Evolutionary conservation across 257 asterid species (phyloP).

Genomic region (Anisodus acutangulus): DNA sequence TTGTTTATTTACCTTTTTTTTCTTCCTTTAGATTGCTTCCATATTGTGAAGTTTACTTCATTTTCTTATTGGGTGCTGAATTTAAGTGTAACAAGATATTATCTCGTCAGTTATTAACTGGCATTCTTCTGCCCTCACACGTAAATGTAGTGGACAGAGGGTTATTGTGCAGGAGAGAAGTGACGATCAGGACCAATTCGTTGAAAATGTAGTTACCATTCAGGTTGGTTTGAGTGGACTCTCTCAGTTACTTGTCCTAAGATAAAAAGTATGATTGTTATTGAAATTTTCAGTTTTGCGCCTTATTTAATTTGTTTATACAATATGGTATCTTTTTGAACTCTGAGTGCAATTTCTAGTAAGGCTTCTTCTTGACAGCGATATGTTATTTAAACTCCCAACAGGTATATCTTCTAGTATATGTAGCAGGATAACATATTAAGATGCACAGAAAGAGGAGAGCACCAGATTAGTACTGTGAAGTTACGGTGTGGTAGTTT

Average conservation of each 20-base stretch:
- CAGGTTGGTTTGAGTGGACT: slow-evolving; percentile 53
- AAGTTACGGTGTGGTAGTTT: not conserved
- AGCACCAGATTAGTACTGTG: not conserved
- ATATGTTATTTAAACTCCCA: not conserved
- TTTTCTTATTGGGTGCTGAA: not conserved
- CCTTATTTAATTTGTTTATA: not conserved
- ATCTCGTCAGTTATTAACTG: not conserved
- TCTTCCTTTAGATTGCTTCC: slow-evolving; percentile 3
- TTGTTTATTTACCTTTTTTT: not conserved
- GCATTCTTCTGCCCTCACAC: slow-evolving; percentile 37
- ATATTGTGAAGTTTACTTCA: not conserved
- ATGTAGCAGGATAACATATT: not conserved
- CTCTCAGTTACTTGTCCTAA: not conserved
- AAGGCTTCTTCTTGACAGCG: not conserved
- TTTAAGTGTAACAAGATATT: not conserved
- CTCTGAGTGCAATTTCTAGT: not conserved
- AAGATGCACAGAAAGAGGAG: not conserved
- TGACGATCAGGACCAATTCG: slow-evolving; percentile 52
- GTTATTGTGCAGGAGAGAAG: slow-evolving; percentile 69
- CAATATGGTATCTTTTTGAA: not conserved
- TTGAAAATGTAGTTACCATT: slow-evolving; percentile 72
- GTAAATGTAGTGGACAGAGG: slow-evolving; percentile 81
- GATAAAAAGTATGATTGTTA: not conserved
- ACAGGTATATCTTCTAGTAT: not conserved
- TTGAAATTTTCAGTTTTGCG: not conserved